Evolutionary conservation across 176 grass and related monocot species (phyloP), one percentile per base, ranked within the genome.

Genomic region (Triticum urartu): DNA sequence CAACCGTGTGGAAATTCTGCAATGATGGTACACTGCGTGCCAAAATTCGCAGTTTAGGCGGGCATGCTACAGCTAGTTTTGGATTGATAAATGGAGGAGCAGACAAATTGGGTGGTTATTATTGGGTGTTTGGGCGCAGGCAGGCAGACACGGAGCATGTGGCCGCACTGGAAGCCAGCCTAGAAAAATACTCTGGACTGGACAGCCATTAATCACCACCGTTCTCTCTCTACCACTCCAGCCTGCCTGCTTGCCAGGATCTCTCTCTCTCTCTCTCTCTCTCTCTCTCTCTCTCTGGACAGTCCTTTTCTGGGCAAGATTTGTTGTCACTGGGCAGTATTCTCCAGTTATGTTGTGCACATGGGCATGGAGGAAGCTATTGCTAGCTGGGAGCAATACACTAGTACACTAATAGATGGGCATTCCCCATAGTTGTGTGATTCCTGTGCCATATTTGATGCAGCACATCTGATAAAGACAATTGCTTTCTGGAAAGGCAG

Each of bases 121-220:
- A 48, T 48, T 48, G 45, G 45, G 45, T 48, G 45, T 48, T 48
- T 48, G 45, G 45, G 45, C 12, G 45, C 45, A 48, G 45, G 45
- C 12, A 48, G 45, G 45, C 45, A 48, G 84, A 63, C 79, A 86
- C 9, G 14, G 0, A 20, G 75, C 89, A 90, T 87, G 84, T 90
- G 80, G 73, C 80, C 66, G 39, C 80, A 25, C 84, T 79, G 74
- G 84, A 90, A 87, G 66, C 74, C 66, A 79, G 89, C 84, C 84
- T 83, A 87, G 73, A 66, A 86, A 64, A 56, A 4, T 24, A 72
- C 72, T 28, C 42, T 48, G 72, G 22, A 42, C 20, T 70, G 68
- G 36, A 50, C 72, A 75, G 13, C 72, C 48, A 75, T 75, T 75
- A 75, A 50, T 75, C 72, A 28, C 13, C 42, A 17, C 24, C 72